Conservation (phyloP, 2,329 filamentous ascomycete species). For the Pyrenophora graminea region DNA sequence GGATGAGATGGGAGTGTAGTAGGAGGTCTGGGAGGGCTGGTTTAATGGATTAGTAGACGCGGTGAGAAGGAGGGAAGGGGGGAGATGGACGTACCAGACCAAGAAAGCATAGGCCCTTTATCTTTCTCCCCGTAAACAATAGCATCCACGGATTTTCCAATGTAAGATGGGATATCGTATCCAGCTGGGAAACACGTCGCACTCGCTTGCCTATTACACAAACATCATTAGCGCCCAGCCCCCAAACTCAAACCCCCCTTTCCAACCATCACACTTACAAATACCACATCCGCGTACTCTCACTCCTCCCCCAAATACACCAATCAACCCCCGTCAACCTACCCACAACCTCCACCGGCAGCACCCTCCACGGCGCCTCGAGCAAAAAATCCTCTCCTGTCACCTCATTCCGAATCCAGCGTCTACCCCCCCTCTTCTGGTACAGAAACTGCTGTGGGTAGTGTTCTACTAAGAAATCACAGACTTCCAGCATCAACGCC, state of each 20-base stretch:
- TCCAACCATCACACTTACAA: slow-evolving; percentile 41
- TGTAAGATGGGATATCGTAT: slow-evolving; percentile 55
- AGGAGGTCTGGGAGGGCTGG: slow-evolving; percentile 25
- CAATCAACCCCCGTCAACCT: slow-evolving; percentile 59
- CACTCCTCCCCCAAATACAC: slow-evolving; percentile 52
- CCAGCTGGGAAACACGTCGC: slow-evolving; percentile 60
- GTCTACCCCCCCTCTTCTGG: slow-evolving; percentile 11
- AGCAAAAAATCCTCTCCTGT: slow-evolving; percentile 52
- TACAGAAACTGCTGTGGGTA: slow-evolving; percentile 52
- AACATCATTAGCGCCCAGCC: not conserved
- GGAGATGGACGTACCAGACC: slow-evolving; percentile 53
- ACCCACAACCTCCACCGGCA: slow-evolving; percentile 57
- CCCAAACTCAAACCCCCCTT: no score
- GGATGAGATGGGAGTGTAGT: slow-evolving; percentile 26
- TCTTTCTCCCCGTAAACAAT: slow-evolving; percentile 52
- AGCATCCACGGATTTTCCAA: slow-evolving; percentile 55
- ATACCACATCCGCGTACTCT: slow-evolving; percentile 53
- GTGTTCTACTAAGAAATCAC: slow-evolving; percentile 50
- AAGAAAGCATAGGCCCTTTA: slow-evolving; percentile 51
- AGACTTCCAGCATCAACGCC: slow-evolving; percentile 54
- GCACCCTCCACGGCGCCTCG: slow-evolving; percentile 39
- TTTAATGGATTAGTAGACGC: not conserved
- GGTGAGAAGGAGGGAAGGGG: slow-evolving; percentile 35
- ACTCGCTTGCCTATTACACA: slow-evolving; percentile 49
- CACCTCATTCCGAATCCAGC: slow-evolving; percentile 48